Conservation (phyloP, 2,329 filamentous ascomycete species). For the Clarireedia monteithiana region DNA sequence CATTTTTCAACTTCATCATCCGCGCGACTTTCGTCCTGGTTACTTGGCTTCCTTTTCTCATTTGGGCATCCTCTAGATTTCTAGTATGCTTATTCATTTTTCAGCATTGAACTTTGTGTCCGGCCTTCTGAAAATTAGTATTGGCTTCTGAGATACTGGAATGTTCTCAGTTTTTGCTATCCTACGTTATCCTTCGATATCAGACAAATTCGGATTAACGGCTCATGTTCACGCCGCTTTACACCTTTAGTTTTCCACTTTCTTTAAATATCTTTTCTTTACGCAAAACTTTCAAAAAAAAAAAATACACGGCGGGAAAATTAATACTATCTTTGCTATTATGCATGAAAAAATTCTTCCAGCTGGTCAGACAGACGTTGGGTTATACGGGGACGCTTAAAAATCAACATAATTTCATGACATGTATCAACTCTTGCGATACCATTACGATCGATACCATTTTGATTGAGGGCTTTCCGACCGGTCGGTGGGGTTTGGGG, state of each 20-base stretch:
- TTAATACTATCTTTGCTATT: too few relatives aligned
- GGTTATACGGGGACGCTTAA: too few relatives aligned
- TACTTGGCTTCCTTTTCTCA: slow-evolving; percentile 14
- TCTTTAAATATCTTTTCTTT: slow-evolving; percentile 1
- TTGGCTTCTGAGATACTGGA: slow-evolving; percentile 24
- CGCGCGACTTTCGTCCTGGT: neutral
- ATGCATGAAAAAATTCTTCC: too few relatives aligned
- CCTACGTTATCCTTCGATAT: neutral
- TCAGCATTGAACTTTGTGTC: slow-evolving; percentile 12
- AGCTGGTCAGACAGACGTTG: too few relatives aligned
- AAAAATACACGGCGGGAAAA: neutral
- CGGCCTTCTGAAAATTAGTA: slow-evolving; percentile 8
- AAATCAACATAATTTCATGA: too few relatives aligned
- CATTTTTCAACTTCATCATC: neutral
- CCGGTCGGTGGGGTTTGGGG: too few relatives aligned
- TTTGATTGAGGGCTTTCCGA: too few relatives aligned
- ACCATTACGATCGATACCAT: too few relatives aligned
- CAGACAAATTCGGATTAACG: neutral
- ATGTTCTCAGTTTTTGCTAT: slow-evolving; percentile 22
- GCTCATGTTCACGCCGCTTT: neutral
- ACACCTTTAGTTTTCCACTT: neutral
- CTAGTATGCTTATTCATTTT: slow-evolving; percentile 15
- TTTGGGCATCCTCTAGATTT: slow-evolving; percentile 16
- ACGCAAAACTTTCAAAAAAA: too few relatives aligned
- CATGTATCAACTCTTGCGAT: too few relatives aligned